These are phyloP conservation scores for Candolleomyces efflorescens DNA, from an alignment of 768 basidiomycete species.

Conservation along the genomic window DNA sequence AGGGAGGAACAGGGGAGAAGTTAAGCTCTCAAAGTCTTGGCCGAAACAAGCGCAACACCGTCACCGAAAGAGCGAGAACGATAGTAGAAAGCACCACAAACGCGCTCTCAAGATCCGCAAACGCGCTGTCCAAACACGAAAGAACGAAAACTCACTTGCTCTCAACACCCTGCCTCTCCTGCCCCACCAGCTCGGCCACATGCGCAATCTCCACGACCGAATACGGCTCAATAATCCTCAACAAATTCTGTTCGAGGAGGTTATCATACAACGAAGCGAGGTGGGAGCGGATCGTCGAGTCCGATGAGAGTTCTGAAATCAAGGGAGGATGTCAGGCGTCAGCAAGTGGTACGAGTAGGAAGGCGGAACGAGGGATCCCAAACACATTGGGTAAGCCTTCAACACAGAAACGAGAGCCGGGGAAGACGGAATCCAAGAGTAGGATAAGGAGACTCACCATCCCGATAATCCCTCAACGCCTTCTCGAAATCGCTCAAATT, in stretches of 20 bases:
- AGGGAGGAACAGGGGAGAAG: not conserved
- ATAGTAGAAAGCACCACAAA: too few species aligned
- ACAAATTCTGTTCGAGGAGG: conserved; percentile 89
- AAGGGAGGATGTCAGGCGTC: not conserved
- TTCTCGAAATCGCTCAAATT: conserved; percentile 88
- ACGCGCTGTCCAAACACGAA: not conserved
- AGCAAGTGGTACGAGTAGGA: not conserved
- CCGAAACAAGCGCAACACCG: not conserved
- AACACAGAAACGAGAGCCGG: not conserved
- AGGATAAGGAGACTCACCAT: conserved; percentile 44
- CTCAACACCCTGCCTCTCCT: conserved; percentile 86
- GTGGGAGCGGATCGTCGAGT: conserved; percentile 94
- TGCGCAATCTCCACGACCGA: conserved; percentile 87
- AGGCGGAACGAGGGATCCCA: too few species aligned
- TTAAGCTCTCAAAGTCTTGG: not conserved
- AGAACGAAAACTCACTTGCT: conserved; percentile 69
- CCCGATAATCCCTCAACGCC: conserved; percentile 80
- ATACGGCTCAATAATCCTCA: conserved; percentile 95
- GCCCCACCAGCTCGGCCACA: conserved; percentile 83
- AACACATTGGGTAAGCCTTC: too few species aligned
- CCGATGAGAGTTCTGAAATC: conserved; percentile 80
- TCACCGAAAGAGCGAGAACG: not conserved
- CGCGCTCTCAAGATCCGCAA: too few species aligned
- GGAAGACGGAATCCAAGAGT: not conserved
- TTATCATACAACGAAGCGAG: conserved; percentile 94